Conservation (phyloP, 1,284 basidiomycete genomes). For the Volvariella volvacea region DNA sequence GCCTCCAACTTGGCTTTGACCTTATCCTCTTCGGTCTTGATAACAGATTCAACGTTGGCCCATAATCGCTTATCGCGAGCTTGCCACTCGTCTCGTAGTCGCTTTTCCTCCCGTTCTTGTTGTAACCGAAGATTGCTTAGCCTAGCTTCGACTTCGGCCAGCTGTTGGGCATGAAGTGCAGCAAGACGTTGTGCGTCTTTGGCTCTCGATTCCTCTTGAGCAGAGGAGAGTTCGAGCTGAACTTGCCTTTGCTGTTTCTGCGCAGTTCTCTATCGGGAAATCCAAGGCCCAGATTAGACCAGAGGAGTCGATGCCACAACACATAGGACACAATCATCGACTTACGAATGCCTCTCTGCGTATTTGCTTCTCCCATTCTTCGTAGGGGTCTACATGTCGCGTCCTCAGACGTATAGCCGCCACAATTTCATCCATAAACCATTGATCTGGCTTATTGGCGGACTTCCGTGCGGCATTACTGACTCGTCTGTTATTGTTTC, state of each 20-base stretch:
- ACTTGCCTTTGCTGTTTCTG: constrained; percentile 42
- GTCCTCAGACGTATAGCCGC: constrained; percentile 62
- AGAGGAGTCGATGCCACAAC: not conserved
- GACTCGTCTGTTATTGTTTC: constrained; percentile 15
- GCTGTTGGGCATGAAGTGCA: constrained; percentile 36
- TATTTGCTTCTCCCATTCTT: constrained; percentile 69
- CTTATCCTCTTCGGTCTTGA: constrained; percentile 62
- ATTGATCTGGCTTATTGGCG: constrained; percentile 34
- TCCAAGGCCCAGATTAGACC: constrained; percentile 5
- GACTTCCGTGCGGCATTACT: constrained; percentile 15
- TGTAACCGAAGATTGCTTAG: constrained; percentile 36
- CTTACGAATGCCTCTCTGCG: constrained; percentile 66
- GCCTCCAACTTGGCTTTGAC: constrained; percentile 42
- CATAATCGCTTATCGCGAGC: constrained; percentile 46
- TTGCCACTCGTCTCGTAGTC: constrained; percentile 40
- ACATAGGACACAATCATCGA: constrained; percentile 10
- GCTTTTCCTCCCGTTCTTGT: constrained; percentile 40
- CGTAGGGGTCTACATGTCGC: constrained; percentile 65
- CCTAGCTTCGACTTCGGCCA: constrained; percentile 38
- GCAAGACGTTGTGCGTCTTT: constrained; percentile 31
- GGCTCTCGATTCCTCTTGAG: constrained; percentile 28
- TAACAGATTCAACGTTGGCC: constrained; percentile 56
- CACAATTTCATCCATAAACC: constrained; percentile 57
- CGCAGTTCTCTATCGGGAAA: constrained; percentile 43
- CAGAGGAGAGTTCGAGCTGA: constrained; percentile 30